Percentiles rank a stretch among this genome's conserved stretches.
Evolutionary conservation across 2,329 filamentous ascomycete genomes (phyloP).

Genomic region (Stenocarpella maydis): DNA sequence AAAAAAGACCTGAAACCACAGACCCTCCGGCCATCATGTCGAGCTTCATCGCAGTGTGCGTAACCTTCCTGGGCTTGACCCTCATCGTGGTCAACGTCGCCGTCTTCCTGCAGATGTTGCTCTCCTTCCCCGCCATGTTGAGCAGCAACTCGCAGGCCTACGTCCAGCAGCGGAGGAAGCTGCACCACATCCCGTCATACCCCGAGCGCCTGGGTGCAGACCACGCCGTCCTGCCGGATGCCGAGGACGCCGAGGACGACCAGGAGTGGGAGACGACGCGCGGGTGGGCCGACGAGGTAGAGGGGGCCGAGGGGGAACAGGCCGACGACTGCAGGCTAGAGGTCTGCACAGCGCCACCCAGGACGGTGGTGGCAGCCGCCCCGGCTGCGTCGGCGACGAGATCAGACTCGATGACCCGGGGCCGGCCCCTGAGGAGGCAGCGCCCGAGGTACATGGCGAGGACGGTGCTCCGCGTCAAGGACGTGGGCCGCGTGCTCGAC

Average conservation of each 20-base stretch:
- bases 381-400: background rate
- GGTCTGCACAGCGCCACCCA: background rate
- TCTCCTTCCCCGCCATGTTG: constrained; percentile 35
- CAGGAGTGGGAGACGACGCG: constrained; percentile 28
- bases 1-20: background rate
- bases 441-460: constrained; percentile 13
- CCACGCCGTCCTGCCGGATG: background rate
- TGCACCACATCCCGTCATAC: constrained; percentile 30
- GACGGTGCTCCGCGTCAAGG: constrained; percentile 26
- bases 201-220: background rate
- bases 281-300: constrained; percentile 30
- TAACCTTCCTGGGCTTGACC: constrained; percentile 33
- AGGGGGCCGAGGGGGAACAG: constrained; percentile 19
- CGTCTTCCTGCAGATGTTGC: constrained; percentile 34
- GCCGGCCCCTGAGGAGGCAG: constrained; percentile 33
- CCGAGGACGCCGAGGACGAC: constrained; percentile 11
- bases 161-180: constrained; percentile 33
- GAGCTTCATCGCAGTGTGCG: constrained; percentile 34
- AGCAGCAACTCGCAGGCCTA: constrained; percentile 35
- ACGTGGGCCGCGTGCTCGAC: background rate
- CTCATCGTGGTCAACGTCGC: constrained; percentile 28
- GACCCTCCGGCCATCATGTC: constrained; percentile 22
- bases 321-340: background rate
- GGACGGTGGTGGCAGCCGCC: background rate
- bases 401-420: constrained; percentile 29